Conservation (phyloP, 2,329 filamentous ascomycete species). For the Acarospora socialis region DNA sequence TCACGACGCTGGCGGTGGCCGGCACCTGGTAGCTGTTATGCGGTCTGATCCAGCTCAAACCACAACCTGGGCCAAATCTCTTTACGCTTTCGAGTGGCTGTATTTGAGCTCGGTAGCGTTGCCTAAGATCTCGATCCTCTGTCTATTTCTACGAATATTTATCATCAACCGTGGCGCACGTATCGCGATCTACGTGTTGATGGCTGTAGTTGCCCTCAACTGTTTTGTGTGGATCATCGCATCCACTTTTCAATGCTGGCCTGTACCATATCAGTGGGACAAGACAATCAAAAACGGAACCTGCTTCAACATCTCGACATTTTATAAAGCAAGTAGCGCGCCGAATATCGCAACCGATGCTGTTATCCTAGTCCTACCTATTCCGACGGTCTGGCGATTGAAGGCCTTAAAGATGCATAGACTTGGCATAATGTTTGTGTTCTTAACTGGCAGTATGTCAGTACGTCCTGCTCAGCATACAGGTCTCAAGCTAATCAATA, state of each 20-base stretch:
- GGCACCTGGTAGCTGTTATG: neutral
- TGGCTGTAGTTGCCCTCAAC: constrained; percentile 4
- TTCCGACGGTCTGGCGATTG: neutral
- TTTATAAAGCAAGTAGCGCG: neutral
- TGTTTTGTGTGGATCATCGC: neutral
- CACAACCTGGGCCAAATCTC: constrained; percentile 15
- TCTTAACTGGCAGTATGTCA: constrained; percentile 1
- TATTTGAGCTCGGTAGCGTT: constrained; percentile 19
- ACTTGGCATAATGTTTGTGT: neutral
- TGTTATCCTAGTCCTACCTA: neutral
- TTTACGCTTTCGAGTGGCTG: constrained; percentile 17
- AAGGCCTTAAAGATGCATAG: neutral
- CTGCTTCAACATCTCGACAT: neutral
- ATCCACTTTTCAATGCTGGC: neutral
- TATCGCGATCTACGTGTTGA: constrained; percentile 13
- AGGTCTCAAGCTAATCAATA: neutral
- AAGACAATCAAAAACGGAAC: neutral
- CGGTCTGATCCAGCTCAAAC: neutral
- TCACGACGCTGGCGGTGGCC: neutral
- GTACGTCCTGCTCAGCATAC: neutral
- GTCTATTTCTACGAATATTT: constrained; percentile 18
- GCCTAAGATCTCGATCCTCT: constrained; percentile 17
- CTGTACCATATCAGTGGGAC: neutral
- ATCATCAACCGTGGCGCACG: constrained; percentile 16
- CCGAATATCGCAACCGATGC: neutral